Base-by-base conservation (phyloP, 1,139 yeast species). In the Protomyces inundatus region DNA sequence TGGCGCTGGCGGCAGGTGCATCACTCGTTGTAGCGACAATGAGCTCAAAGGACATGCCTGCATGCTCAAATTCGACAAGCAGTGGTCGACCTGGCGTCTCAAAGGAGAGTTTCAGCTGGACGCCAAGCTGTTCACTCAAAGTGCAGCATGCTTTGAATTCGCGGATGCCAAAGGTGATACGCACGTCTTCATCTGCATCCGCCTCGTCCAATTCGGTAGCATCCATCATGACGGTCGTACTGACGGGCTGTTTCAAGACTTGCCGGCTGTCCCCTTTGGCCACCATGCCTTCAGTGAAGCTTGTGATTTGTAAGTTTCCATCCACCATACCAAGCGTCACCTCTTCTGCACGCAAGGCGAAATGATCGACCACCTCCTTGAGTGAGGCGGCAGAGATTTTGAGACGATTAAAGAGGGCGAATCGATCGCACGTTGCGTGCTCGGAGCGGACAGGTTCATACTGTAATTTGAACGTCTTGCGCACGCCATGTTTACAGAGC, bases 321-420 rank as follows among this genome's bases (percentile, higher is more conserved):
- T 68, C 70, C 23, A 66, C 66, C 4, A 61, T 67, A 53, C 68
- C 68, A 62, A 73, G 61, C 16, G 70, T 68, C 55, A 73, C 68
- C 51, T 73, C 73, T 59, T 74, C 76, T 3, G 75, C 72, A 39
- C 69, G 66, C 35, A 66, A 67, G 1, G 75, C 69, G 66, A 73
- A 72, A 51, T 71, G 70, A 37, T 73, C 76, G 46, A 73, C 55
- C 66, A 70, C 69, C 50, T 69, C 68, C 56, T 67, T 69, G 36
- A 73, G 64, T 10, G 69, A 61, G 42, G 65, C 60, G 1, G 73
- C 68, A n/a, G 71, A 68, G 61, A 73, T 68, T 30, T 64, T 62
- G 53, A 72, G 70, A 54, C 65, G 66, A 56, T 68, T 69, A 33
- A 69, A 69, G 40, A 67, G 52, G 9, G 60, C 55, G 16, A 61